These are phyloP conservation scores for Senna tora DNA, from an alignment of 306 rosid genomes.

Conservation along the genomic window DNA sequence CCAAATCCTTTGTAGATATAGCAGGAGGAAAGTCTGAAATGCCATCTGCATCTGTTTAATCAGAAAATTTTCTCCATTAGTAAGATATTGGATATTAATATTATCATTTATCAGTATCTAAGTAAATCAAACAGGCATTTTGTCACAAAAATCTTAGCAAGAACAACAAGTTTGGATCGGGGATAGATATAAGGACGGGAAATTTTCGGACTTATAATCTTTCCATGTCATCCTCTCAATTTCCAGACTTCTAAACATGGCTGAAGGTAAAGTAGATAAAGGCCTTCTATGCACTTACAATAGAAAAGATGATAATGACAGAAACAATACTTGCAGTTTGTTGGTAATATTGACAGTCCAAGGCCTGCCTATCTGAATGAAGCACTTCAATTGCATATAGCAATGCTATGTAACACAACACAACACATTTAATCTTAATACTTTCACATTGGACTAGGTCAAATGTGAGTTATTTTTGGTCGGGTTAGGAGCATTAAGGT, in stretches of 20 bases:
- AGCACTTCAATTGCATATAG: slow-evolving; percentile 12
- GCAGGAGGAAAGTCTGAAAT: slow-evolving; percentile 59
- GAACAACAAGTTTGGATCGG: neutral
- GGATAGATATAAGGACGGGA: no score
- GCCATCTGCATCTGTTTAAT: slow-evolving; percentile 58
- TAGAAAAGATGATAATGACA: neutral
- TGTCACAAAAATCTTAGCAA: neutral
- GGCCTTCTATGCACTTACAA: neutral
- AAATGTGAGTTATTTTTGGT: no score
- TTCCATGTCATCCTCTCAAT: neutral
- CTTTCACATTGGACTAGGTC: neutral
- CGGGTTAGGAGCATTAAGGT: neutral
- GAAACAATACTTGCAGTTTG: slow-evolving; percentile 1
- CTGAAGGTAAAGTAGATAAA: slow-evolving; percentile 17
- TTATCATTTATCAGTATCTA: neutral
- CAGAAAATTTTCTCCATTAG: slow-evolving; percentile 27
- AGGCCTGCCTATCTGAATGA: slow-evolving; percentile 14
- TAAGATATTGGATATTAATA: slow-evolving; percentile 36
- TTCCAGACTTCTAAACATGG: neutral
- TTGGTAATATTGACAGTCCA: slow-evolving; percentile 7
- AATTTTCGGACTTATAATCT: no score
- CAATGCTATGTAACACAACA: neutral
- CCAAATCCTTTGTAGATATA: slow-evolving; percentile 58
- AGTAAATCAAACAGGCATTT: slow-evolving; percentile 24
- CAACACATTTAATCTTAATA: no score